A percentile compares a stretch with the other conserved stretches of the same genome.
Conservation (phyloP, 148 eudicot species). For the Rhododendron molle region DNA sequence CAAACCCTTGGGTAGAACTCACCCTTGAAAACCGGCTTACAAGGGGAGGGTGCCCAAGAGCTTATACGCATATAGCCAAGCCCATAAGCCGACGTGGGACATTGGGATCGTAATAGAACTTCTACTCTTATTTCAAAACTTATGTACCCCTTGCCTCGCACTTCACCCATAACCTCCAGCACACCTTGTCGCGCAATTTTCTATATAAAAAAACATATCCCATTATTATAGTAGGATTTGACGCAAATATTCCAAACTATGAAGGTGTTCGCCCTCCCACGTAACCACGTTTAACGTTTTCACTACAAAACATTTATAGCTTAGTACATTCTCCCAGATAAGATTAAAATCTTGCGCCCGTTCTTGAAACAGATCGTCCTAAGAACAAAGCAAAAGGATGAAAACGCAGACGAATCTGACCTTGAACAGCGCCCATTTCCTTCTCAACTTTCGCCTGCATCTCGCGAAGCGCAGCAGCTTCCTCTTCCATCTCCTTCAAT, state of each 20-base stretch:
- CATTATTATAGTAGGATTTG: background rate
- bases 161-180: no score
- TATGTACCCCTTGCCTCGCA: no score
- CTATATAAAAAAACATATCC: background rate
- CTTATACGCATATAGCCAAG: no score
- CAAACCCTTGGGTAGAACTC: no score
- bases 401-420: slow-evolving; percentile 18
- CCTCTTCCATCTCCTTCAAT: slow-evolving; percentile 95
- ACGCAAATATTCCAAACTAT: background rate
- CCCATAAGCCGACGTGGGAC: no score
- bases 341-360: background rate
- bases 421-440: slow-evolving; percentile 92
- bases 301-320: background rate
- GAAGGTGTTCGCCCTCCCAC: background rate
- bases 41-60: no score
- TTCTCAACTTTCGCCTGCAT: slow-evolving; percentile 97
- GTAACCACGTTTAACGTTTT: background rate
- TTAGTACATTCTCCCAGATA: background rate
- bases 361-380: background rate
- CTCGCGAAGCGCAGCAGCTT: slow-evolving; percentile 94
- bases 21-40: no score
- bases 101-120: no score
- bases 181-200: background rate
- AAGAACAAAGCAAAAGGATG: background rate
- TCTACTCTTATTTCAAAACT: no score